Conservation (phyloP, 805 yeast species). For the Phaffomyces opuntiae region DNA sequence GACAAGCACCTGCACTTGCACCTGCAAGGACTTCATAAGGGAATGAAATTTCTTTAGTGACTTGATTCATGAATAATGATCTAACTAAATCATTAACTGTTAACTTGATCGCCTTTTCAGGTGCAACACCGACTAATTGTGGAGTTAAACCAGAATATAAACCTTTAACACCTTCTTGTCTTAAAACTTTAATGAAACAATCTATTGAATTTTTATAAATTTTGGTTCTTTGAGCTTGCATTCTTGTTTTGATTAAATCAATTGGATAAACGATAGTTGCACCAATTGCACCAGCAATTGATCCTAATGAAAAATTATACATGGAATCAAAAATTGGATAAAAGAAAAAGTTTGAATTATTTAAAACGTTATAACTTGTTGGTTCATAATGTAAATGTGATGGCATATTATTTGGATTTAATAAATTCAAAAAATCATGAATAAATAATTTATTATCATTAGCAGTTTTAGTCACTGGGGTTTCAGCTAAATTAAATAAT, state of each 20-base stretch:
- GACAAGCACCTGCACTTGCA: constrained; percentile 93
- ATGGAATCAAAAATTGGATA: constrained; percentile 76
- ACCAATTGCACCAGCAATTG: constrained; percentile 95
- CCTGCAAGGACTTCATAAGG: constrained; percentile 80
- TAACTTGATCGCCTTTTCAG: constrained; percentile 94
- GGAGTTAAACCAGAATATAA: constrained; percentile 91
- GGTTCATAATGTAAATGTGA: constrained; percentile 21
- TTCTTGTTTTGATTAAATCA: constrained; percentile 90
- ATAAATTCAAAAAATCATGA: constrained; percentile 33
- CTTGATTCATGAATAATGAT: constrained; percentile 51
- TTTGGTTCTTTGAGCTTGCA: constrained; percentile 87
- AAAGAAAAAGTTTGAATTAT: constrained; percentile 30
- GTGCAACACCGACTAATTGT: constrained; percentile 94
- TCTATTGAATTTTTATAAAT: constrained; percentile 77
- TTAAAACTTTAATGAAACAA: constrained; percentile 73
- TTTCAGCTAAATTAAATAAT: constrained; percentile 23
- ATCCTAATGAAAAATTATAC: constrained; percentile 84
- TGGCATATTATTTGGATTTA: constrained; percentile 31
- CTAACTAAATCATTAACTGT: constrained; percentile 90
- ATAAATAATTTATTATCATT: constrained; percentile 20
- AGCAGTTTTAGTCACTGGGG: not conserved
- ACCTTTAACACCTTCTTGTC: constrained; percentile 76
- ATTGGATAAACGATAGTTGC: constrained; percentile 98
- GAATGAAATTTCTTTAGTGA: constrained; percentile 42
- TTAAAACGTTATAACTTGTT: not conserved